A percentile compares a stretch with the other conserved stretches of the same genome.
Evolutionary conservation across 495 filamentous ascomycete genomes (phyloP).

Genomic region (Penicillium parvum): DNA sequence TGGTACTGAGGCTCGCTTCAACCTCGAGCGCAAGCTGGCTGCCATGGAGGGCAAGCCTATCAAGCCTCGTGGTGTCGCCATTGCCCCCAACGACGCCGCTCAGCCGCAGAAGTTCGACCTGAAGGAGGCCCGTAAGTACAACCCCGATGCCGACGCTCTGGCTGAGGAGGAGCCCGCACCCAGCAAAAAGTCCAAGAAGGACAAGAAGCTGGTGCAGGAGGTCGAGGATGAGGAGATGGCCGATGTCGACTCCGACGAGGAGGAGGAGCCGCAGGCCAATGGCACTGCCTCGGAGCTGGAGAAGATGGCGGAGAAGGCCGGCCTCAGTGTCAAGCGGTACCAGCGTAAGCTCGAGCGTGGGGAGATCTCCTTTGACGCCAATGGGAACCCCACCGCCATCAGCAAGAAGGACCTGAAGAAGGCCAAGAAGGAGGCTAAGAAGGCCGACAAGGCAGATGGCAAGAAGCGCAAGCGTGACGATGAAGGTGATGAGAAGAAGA

Average conservation of each 20-base stretch:
- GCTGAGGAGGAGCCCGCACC: conserved; percentile 56
- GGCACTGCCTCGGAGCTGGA: conserved; percentile 44
- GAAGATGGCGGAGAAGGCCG: conserved; percentile 55
- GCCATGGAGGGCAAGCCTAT: conserved; percentile 89
- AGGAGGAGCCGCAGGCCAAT: conserved; percentile 46
- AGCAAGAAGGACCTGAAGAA: conserved; percentile 78
- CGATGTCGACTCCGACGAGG: conserved; percentile 49
- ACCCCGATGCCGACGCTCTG: conserved; percentile 86
- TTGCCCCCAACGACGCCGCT: conserved; percentile 63
- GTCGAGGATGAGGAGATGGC: conserved; percentile 51
- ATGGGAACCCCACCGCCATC: conserved; percentile 56
- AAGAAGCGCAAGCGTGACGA: conserved; percentile 58
- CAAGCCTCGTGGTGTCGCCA: conserved; percentile 65
- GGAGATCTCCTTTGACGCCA: conserved; percentile 55
- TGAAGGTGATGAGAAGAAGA: conserved; percentile 47
- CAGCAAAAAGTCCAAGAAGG: conserved; percentile 47
- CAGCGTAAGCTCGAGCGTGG: conserved; percentile 67
- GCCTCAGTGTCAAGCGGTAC: conserved; percentile 64
- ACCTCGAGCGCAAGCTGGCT: conserved; percentile 81
- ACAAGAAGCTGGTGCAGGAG: conserved; percentile 52
- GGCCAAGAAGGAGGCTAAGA: conserved; percentile 61
- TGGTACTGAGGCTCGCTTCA: conserved; percentile 67
- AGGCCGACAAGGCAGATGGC: conserved; percentile 45
- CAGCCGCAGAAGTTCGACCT: conserved; percentile 79
- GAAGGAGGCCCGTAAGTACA: conserved; percentile 94